Percentiles rank a stretch among this genome's conserved stretches.
These are phyloP conservation scores for Kodamaea ohmeri DNA, from an alignment of 1,139 yeast species.

Conservation along the genomic window DNA sequence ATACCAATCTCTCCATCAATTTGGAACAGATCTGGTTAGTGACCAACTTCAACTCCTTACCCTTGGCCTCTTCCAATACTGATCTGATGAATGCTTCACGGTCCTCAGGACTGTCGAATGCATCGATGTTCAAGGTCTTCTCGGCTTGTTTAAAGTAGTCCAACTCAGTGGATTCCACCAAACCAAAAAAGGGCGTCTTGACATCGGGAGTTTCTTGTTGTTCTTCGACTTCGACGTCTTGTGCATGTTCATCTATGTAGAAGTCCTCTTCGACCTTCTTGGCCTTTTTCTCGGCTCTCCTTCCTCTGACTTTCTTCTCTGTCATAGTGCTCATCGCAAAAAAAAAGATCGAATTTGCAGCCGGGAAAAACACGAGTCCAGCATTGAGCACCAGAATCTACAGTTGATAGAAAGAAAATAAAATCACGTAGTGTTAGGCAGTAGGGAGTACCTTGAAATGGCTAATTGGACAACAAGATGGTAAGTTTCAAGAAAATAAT, in stretches of 20 bases:
- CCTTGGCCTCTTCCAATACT: conserved; percentile 81
- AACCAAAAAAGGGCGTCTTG: conserved; percentile 63
- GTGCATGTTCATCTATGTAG: conserved; percentile 12
- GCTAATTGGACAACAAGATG: too few relatives aligned
- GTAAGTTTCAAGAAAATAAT: too few relatives aligned
- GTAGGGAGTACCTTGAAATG: too few relatives aligned
- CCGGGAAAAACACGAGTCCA: background rate
- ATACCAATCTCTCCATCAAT: conserved; percentile 80
- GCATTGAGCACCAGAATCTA: background rate
- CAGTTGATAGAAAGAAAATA: too few relatives aligned
- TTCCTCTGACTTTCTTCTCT: conserved; percentile 54
- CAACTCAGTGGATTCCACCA: conserved; percentile 77
- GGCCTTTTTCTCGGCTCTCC: conserved; percentile 53
- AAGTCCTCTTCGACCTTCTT: conserved; percentile 6
- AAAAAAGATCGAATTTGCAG: conserved; percentile 3
- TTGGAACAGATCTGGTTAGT: conserved; percentile 95
- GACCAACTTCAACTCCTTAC: conserved; percentile 87
- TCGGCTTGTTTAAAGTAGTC: conserved; percentile 94
- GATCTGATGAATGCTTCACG: conserved; percentile 68
- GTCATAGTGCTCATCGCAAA: conserved; percentile 15
- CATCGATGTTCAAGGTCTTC: conserved; percentile 74
- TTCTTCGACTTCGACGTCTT: conserved; percentile 1
- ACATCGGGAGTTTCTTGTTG: conserved; percentile 6
- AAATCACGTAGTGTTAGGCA: too few relatives aligned
- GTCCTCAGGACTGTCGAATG: conserved; percentile 75